Evolutionary conservation across 768 basidiomycete genomes (phyloP), one percentile per base, ranked within the genome.

Genomic region (Collybia sordida): DNA sequence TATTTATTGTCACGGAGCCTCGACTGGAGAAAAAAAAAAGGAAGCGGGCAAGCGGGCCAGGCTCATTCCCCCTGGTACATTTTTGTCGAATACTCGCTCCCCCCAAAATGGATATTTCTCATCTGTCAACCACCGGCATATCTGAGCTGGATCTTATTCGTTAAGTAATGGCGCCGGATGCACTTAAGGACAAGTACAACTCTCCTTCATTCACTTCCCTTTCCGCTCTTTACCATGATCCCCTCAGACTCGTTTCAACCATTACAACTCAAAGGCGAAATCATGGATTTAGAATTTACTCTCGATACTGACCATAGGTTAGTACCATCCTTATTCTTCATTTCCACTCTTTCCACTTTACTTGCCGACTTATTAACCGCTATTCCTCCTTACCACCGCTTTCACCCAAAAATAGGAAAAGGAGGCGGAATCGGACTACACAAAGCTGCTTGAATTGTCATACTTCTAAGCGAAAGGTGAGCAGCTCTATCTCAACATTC

Each of bases 401-500:
- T 68, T 68, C 66, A 61, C 66, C 73, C 73, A 71, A 73, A 74
- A 74, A 71, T 72, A 80, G 89, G 70, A 93, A 88, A 66, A 79
- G 92, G 60, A 85, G 93, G 64, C 81, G 93, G 62, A 96, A 96
- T 72, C 79, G 93, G 63, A 94, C 93, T 41, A 94, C 92, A 2
- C 89, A 94, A 73, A 90, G 88, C 64, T 88, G 85, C 63, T 72
- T 86, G 52, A 91, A 91, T 62, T 96, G 93, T 72, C 93, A 96
- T 70, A 93, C 92, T 39, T 93, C 93, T 47, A 96, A 96, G 72
- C 75, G 93, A 59, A 94, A 94, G 80, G 92, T 92, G 54, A 48
- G 77, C 55, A 43, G 18, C 48, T 48, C 53, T 18, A 52, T 37
- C 8, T 31, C 51, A 37, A 52, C 21, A 36, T 22, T 51, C 49